Conservation (phyloP, 495 filamentous ascomycete genomes). For the Podospora comata region DNA sequence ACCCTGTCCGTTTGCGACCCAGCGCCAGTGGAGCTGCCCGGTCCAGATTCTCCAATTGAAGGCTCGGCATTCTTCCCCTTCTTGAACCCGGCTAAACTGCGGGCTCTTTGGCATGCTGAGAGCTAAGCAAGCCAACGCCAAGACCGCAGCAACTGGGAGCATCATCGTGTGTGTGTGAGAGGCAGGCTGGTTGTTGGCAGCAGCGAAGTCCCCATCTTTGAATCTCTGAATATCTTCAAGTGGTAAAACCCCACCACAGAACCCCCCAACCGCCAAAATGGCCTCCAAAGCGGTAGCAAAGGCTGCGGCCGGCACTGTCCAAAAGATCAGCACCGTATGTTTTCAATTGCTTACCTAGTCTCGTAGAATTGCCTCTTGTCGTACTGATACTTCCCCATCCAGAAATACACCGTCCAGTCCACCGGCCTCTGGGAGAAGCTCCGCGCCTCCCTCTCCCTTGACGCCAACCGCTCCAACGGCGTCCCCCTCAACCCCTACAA, state of each 20-base stretch:
- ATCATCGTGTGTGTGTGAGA: slow-evolving; percentile 1
- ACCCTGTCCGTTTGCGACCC: not conserved
- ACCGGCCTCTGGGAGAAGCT: slow-evolving; percentile 84
- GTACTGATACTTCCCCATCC: not conserved
- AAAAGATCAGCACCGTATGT: slow-evolving; percentile 48
- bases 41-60: not conserved
- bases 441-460: slow-evolving; percentile 72
- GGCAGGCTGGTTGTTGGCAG: not conserved
- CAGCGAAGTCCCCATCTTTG: not conserved
- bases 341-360: not conserved
- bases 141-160: not conserved
- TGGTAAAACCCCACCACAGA: not conserved
- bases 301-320: slow-evolving; percentile 45
- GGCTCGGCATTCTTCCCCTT: not conserved
- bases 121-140: not conserved
- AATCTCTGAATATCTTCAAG: not conserved
- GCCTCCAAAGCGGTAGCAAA: slow-evolving; percentile 54
- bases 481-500: slow-evolving; percentile 89
- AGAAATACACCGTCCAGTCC: slow-evolving; percentile 99
- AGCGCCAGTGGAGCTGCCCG: not conserved
- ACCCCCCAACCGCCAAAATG: slow-evolving; percentile 37
- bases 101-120: not conserved
- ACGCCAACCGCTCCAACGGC: slow-evolving; percentile 85
- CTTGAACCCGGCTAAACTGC: slow-evolving; percentile 9
- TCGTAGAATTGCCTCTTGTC: not conserved